Conservation (phyloP, 2,329 filamentous ascomycete species). For the Tolypocladium pustulatum region DNA sequence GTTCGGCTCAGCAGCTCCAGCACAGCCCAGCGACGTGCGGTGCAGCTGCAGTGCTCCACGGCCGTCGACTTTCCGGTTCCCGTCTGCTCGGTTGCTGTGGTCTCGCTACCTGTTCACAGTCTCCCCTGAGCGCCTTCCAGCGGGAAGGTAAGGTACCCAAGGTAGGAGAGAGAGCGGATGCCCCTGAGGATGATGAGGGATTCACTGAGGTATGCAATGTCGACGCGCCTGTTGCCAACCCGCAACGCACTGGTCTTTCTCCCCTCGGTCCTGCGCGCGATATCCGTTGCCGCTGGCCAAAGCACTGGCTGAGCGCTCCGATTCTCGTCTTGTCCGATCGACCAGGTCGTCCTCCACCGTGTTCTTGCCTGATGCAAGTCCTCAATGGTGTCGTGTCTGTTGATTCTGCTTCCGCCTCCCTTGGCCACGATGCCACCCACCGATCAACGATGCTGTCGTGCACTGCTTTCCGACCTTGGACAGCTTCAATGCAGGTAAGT, state of each 20-base stretch:
- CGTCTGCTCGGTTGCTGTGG: neutral
- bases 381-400: neutral
- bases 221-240: neutral
- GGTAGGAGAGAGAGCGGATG: neutral
- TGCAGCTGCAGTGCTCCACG: neutral
- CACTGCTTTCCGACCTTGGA: neutral
- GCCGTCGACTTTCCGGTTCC: neutral
- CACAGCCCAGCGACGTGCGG: neutral
- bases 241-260: neutral
- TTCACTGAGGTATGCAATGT: neutral
- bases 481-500: neutral
- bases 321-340: neutral
- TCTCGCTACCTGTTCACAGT: neutral
- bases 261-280: neutral
- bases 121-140: neutral
- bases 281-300: neutral
- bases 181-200: neutral
- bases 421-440: neutral
- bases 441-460: neutral
- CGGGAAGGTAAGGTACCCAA: too few relatives aligned
- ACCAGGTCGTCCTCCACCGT: neutral
- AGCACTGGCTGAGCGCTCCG: neutral
- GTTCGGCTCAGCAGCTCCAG: neutral
- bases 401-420: neutral
- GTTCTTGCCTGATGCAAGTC: neutral